phyloP scores from a whole-genome alignment of 2,329 filamentous ascomycete species.

The Phyllosticta capitalensis region DNA sequence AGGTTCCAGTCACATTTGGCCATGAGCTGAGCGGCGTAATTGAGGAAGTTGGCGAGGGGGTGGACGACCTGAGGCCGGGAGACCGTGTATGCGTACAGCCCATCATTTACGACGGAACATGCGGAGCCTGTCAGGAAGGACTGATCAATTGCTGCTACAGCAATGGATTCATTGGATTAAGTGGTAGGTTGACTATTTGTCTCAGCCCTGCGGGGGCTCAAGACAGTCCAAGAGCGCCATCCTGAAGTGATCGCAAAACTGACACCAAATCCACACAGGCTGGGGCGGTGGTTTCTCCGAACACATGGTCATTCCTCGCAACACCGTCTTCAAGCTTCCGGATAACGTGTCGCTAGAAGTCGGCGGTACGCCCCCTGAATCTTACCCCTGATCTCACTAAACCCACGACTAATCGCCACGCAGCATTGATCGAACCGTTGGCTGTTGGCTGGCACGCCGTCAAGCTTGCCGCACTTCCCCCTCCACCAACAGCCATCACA shows the following conservation, averaged over 20 bases:
- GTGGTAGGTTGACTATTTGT: constrained; percentile 24
- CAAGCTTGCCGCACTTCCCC: constrained; percentile 40
- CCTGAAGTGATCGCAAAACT: neutral
- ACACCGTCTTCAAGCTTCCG: constrained; percentile 38
- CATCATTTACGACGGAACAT: constrained; percentile 46
- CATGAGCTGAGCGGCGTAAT: constrained; percentile 45
- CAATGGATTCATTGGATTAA: constrained; percentile 45
- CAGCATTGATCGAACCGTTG: constrained; percentile 44
- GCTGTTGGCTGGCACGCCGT: constrained; percentile 49
- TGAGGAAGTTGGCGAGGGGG: constrained; percentile 43
- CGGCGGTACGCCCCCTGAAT: constrained; percentile 22
- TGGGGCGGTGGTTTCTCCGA: constrained; percentile 46
- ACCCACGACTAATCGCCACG: neutral
- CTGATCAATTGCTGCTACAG: constrained; percentile 46
- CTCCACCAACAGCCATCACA: constrained; percentile 26
- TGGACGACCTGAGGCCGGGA: constrained; percentile 39
- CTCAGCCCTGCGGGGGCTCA: constrained; percentile 1
- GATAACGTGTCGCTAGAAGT: constrained; percentile 44
- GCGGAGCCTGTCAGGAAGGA: constrained; percentile 42
- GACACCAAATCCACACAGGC: constrained; percentile 15
- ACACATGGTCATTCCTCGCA: constrained; percentile 41
- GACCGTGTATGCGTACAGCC: constrained; percentile 42
- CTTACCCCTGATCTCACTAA: neutral
- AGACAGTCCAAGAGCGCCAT: neutral
- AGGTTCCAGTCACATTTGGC: constrained; percentile 42